Conservation (phyloP, 2,329 filamentous ascomycete species). For the Aureobasidium namibiae region DNA sequence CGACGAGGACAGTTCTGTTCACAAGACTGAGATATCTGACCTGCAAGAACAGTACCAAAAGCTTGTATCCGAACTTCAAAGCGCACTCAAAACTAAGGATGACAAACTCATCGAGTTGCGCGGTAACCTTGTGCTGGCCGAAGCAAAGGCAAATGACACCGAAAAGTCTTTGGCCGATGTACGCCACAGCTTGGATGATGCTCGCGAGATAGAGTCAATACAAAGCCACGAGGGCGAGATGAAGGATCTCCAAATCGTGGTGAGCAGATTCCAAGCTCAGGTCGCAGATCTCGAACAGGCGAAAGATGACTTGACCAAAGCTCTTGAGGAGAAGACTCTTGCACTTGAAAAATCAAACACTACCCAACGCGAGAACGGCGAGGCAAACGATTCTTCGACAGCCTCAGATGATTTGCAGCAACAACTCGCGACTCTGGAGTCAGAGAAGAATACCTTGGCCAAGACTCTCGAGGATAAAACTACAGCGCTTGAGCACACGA, state of each 20-base stretch:
- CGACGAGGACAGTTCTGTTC: neutral
- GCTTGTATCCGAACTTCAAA: neutral
- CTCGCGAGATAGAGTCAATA: neutral
- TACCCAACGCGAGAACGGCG: neutral
- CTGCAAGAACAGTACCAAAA: neutral
- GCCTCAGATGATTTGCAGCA: neutral
- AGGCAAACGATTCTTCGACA: too few relatives aligned
- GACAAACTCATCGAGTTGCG: conserved; percentile 11
- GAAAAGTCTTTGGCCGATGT: neutral
- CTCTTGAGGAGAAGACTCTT: neutral
- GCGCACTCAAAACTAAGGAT: neutral
- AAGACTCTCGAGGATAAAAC: neutral
- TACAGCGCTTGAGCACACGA: neutral
- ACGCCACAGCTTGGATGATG: neutral
- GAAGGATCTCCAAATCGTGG: neutral
- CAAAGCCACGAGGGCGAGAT: neutral
- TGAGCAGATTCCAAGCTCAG: neutral
- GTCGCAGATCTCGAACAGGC: conserved; percentile 3
- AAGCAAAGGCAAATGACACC: neutral
- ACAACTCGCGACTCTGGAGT: neutral
- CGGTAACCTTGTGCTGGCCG: neutral
- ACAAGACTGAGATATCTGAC: neutral
- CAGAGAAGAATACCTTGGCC: neutral
- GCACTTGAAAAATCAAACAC: neutral
- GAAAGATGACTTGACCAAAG: neutral